phyloP scores from a whole-genome alignment of 2,329 filamentous ascomycete genomes.

The Didymosphaeria variabile region DNA sequence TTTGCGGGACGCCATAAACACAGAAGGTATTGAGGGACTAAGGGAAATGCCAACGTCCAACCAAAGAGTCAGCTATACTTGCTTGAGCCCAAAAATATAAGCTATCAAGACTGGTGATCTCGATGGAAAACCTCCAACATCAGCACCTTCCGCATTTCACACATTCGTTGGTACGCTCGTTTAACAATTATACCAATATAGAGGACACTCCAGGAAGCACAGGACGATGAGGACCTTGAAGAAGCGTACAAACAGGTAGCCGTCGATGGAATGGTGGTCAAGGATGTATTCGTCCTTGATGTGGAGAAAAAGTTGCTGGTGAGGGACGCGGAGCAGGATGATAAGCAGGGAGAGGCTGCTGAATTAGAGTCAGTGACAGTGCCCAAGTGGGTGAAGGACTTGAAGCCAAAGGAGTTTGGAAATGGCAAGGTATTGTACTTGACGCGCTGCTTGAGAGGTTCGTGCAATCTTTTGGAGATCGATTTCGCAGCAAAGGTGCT shows the following conservation, averaged over 20 bases:
- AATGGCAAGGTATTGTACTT: too few relatives aligned
- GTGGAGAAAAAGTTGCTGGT: background rate
- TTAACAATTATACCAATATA: too few relatives aligned
- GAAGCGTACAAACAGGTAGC: too few relatives aligned
- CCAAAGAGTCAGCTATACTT: conserved; percentile 17
- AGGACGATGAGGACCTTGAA: too few relatives aligned
- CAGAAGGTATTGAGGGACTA: conserved; percentile 26
- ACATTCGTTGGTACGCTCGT: too few relatives aligned
- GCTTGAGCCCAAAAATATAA: background rate
- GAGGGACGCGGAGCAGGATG: too few relatives aligned
- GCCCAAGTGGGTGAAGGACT: too few relatives aligned
- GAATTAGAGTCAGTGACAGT: too few relatives aligned
- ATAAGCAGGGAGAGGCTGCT: background rate
- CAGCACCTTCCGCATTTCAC: background rate
- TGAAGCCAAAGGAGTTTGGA: too few relatives aligned
- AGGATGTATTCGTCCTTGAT: too few relatives aligned
- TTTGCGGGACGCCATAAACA: conserved; percentile 30
- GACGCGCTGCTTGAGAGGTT: conserved; percentile 66
- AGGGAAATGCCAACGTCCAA: conserved; percentile 29
- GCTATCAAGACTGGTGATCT: background rate
- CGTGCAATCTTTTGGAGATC: conserved; percentile 70
- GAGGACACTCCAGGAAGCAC: too few relatives aligned
- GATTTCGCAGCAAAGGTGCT: conserved; percentile 75
- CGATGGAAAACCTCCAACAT: conserved; percentile 3
- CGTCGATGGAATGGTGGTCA: too few relatives aligned